phyloP scores from a whole-genome alignment of 1,139 yeast genomes.

The Candida tropicalis region DNA sequence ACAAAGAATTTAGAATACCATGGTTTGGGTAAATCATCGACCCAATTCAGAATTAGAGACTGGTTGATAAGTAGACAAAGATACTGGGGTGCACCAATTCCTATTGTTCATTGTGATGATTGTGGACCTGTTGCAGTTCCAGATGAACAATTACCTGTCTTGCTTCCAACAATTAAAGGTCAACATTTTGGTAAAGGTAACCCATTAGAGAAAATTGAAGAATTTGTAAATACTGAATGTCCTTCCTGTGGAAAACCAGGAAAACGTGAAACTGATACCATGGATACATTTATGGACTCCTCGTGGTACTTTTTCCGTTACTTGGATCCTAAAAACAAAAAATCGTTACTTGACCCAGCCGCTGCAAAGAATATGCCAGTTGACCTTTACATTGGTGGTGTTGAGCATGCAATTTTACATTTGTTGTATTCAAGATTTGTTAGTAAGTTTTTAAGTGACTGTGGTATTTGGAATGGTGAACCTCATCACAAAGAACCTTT shows the following conservation, averaged over 20 bases:
- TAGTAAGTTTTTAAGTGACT: constrained; percentile 70
- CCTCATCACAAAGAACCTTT: constrained; percentile 73
- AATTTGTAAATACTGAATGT: constrained; percentile 75
- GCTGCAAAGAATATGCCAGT: constrained; percentile 74
- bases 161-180: constrained; percentile 59
- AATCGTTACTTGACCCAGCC: constrained; percentile 52
- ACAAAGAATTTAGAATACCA: constrained; percentile 39
- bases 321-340: constrained; percentile 67
- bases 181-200: constrained; percentile 58
- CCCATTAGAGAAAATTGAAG: constrained; percentile 67
- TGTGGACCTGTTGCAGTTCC: constrained; percentile 96
- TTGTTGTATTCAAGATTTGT: constrained; percentile 82
- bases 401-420: constrained; percentile 95
- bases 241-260: constrained; percentile 76
- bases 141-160: constrained; percentile 79
- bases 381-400: constrained; percentile 90
- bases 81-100: constrained; percentile 99
- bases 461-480: constrained; percentile 53
- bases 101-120: constrained; percentile 78
- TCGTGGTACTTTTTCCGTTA: constrained; percentile 95
- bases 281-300: constrained; percentile 98
- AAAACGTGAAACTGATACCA: constrained; percentile 90
- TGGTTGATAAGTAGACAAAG: constrained; percentile 95
- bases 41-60: constrained; percentile 74
- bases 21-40: constrained; percentile 48